Base-by-base conservation (phyloP, 345 rosid genomes). In the Viola odorata region DNA sequence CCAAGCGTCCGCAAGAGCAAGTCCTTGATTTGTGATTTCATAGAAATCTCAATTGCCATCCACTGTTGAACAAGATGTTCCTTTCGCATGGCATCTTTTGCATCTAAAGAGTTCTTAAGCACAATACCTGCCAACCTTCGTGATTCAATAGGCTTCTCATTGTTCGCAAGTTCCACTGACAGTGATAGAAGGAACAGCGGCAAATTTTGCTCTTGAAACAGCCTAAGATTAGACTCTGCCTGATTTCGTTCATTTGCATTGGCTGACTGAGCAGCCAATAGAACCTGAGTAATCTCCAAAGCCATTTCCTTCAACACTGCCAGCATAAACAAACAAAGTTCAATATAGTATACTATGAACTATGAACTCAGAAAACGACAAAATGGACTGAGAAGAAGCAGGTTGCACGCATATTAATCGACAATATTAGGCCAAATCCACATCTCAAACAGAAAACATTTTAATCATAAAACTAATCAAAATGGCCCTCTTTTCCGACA, bases 91-190 rank as follows among this genome's bases (percentile, higher is more conserved):
- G 83, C 77, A 65, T 90, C 97, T 63, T 90, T 90, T 0, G 99
- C 96, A 72, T 90, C 99, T 23, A 88, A 78, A 32, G 97, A 86
- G 60, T 94, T 94, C 80, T 94, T 90, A 39, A 94, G 96, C 58
- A 94, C 62, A 53, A 90, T 84, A 86, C 97, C 97, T 67, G 96
- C 99, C 65, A 94, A 70, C 50, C 86, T 72, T 49, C 99, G 96
- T 39, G 91, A 84, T 65, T 87, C 96, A 47, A 76, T 67, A 9
- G 99, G 91, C 64, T 94, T 87, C 10, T 79, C 89, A 55, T 83
- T 78, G 74, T 84, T 85, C 23, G 90, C 81, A 57, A 94, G 95
- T 82, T 94, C 99, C 68, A 76, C 73, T 0, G 97, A 88, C 59
- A 94, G 60, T 1, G 97, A 88, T 8, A 94, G 48, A 50, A 94